phyloP scores from a whole-genome alignment of 192 early-diverging fungal species.

The Pilobolus umbonatus region DNA sequence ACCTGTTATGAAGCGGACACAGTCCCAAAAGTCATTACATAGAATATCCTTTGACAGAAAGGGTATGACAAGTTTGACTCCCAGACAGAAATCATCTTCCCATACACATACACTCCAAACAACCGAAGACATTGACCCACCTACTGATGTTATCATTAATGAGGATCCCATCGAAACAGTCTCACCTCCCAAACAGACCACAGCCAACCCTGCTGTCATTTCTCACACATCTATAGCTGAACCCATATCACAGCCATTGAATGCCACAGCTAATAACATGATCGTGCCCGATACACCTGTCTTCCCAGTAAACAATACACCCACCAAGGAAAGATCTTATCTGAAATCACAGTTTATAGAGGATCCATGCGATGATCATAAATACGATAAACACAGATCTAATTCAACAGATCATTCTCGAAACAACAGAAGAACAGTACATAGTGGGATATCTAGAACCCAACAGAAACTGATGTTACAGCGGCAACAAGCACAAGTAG shows the following conservation, averaged over 20 bases:
- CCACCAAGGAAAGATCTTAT: not conserved
- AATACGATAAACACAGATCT: not conserved
- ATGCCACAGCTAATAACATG: slow-evolving; percentile 10
- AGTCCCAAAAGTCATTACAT: slow-evolving; percentile 8
- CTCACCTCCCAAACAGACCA: not conserved
- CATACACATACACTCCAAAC: no score
- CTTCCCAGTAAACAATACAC: not conserved
- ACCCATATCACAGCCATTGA: slow-evolving; percentile 10
- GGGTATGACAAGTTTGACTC: slow-evolving; percentile 2
- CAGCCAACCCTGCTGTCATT: not conserved
- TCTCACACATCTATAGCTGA: not conserved
- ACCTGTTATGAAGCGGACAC: slow-evolving; percentile 11
- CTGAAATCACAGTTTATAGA: slow-evolving; percentile 7
- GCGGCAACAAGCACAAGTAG: slow-evolving; percentile 34
- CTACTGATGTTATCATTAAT: no score
- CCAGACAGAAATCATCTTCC: slow-evolving; percentile 4
- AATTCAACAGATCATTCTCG: not conserved
- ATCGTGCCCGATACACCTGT: slow-evolving; percentile 2
- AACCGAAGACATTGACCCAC: no score
- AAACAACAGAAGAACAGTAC: no score
- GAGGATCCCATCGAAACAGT: not conserved
- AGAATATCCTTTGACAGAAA: slow-evolving; percentile 12
- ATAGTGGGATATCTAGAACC: slow-evolving; percentile 35
- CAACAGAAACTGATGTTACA: slow-evolving; percentile 42
- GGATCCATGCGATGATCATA: not conserved